Percentiles rank a stretch among this genome's conserved stretches.
phyloP scores from a whole-genome alignment of 257 asterid species.

The Cynanchum wilfordii region DNA sequence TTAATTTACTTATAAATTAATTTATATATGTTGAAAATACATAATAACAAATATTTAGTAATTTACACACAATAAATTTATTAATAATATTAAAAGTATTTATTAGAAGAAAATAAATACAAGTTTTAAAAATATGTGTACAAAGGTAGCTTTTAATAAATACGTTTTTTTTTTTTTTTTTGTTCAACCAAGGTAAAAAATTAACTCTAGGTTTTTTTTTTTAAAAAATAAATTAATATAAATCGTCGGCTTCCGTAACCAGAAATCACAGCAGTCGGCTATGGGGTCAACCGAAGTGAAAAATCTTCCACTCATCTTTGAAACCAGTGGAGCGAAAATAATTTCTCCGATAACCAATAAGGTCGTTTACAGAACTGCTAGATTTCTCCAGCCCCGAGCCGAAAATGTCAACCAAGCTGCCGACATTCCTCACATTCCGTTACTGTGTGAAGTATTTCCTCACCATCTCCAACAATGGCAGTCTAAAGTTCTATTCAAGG shows the following conservation, averaged over 20 bases:
- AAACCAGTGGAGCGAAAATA: neutral
- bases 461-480: slow-evolving; percentile 8
- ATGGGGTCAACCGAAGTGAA: neutral
- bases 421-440: neutral
- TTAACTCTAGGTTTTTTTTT: too few species aligned
- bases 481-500: neutral
- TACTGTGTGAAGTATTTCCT: neutral
- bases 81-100: too few species aligned
- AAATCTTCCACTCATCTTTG: neutral
- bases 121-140: too few species aligned
- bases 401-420: neutral
- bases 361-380: neutral
- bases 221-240: too few species aligned
- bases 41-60: too few species aligned
- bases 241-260: neutral
- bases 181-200: too few species aligned
- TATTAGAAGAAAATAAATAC: too few species aligned
- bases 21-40: too few species aligned
- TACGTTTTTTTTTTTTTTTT: too few species aligned
- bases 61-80: too few species aligned
- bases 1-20: too few species aligned
- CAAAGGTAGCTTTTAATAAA: too few species aligned
- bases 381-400: slow-evolving; percentile 6
- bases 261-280: neutral
- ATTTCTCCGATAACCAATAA: neutral